Evolutionary conservation across 1,139 yeast genomes (phyloP), one percentile per base, ranked within the genome.

Genomic region (Debaryomyces coudertii): DNA sequence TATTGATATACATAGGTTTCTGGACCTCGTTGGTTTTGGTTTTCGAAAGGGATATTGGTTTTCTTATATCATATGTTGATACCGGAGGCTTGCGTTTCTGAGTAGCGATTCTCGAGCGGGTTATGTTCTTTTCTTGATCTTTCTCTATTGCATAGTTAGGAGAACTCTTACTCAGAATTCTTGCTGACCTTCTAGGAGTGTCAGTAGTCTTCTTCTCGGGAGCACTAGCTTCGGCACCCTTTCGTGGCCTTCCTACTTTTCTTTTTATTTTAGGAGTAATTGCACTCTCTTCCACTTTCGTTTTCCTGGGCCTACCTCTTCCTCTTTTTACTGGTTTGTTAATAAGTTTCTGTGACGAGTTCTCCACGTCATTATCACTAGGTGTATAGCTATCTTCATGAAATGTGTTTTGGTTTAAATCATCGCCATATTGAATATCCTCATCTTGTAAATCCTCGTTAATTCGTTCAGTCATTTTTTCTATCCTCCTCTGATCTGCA

Each of bases 1-100:
- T 52, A 34, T 68, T 65, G 1, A 72, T 55, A 6, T 47, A 41
- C 31, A 71, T 43, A 1, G 76, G 71, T 36, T 58, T 61, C 48
- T 67, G 73, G 5, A 50, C 49, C 25, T 63, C 65, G 5, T 47
- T 51, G 2, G 44, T 18, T 18, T 44, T 56, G 4, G 50, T 48
- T 29, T 59, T 62, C 7, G 65, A 53, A 38, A 66, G 60, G 12
- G 69, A 62, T 5, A 58, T 43, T 7, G 55, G 47, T 5, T 31
- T 38, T 5, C 42, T 18, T 22, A 18, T 46, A 20, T 24, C 24
- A 35, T 22, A 6, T 1, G 7, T 40, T 12, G 34, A 29, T 31
- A 22, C 8, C 43, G 38, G 14, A 12, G 16, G 8, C 30, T 20
- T 28, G 35, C 16, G 43, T 5, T 9, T 18, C 11, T 2, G 16